A percentile compares a stretch with the other conserved stretches of the same genome.
These are phyloP conservation scores for Crithidia brevicula DNA, from an alignment of 208 protist genomes.

Conservation along the genomic window DNA sequence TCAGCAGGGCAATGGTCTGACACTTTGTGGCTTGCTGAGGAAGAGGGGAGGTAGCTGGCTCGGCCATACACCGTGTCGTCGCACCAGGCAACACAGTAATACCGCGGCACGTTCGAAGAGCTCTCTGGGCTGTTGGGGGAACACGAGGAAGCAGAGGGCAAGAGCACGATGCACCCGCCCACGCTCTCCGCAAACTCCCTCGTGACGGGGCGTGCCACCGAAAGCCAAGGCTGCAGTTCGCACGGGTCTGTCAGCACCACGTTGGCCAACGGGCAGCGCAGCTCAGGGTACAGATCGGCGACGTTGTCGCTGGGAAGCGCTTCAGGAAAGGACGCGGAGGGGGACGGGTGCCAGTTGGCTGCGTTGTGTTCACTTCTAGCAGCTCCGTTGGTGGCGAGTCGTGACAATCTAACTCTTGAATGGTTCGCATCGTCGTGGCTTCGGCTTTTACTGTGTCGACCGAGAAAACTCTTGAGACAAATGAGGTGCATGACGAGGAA, in stretches of 20 bases:
- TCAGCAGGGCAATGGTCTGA: not conserved
- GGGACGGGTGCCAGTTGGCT: not conserved
- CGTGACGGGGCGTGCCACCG: not conserved
- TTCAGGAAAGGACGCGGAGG: too few relatives aligned
- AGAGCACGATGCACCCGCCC: not conserved
- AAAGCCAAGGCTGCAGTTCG: not conserved
- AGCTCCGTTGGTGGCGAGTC: too few relatives aligned
- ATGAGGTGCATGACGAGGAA: too few relatives aligned
- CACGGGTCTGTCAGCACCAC: not conserved
- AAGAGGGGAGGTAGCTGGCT: not conserved
- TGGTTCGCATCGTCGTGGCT: not conserved
- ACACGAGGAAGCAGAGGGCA: not conserved
- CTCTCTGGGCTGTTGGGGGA: too few relatives aligned
- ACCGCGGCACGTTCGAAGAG: not conserved
- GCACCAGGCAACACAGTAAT: not conserved
- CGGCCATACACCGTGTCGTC: not conserved
- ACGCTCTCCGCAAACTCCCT: not conserved
- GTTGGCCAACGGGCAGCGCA: not conserved
- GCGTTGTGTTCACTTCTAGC: not conserved
- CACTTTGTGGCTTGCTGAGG: too few relatives aligned
- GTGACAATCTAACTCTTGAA: too few relatives aligned
- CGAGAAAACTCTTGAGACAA: too few relatives aligned
- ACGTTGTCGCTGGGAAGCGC: too few relatives aligned
- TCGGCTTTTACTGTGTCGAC: too few relatives aligned
- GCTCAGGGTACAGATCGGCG: not conserved